Conservation (phyloP, 306 rosid genomes). For the Malus sylvestris region DNA sequence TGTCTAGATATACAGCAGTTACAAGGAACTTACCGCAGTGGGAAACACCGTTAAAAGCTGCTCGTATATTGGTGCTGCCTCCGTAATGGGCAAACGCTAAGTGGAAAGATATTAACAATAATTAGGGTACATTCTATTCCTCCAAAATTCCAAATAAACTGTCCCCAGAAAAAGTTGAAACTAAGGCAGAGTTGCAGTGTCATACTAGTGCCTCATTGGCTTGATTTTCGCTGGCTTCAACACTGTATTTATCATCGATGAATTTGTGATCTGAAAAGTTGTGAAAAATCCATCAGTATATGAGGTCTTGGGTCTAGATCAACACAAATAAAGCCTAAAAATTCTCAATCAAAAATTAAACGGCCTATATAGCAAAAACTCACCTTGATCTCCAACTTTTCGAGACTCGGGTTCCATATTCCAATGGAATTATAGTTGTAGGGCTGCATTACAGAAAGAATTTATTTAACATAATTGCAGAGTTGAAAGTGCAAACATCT, state of each 20-base stretch:
- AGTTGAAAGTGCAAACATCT: background rate
- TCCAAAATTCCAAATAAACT: background rate
- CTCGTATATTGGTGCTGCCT: slow-evolving; percentile 81
- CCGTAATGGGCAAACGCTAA: slow-evolving; percentile 76
- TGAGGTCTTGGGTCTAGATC: too few relatives aligned
- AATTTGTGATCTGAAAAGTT: background rate
- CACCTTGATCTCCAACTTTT: background rate
- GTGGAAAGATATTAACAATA: background rate
- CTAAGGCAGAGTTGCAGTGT: background rate
- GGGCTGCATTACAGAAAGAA: background rate
- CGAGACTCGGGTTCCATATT: background rate
- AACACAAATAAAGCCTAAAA: background rate
- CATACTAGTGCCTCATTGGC: slow-evolving; percentile 10
- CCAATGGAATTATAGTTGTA: background rate
- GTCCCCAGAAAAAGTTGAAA: background rate
- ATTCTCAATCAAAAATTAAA: background rate
- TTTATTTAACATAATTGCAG: background rate
- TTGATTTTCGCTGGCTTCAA: slow-evolving; percentile 5
- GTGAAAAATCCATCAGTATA: too few relatives aligned
- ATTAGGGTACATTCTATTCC: background rate
- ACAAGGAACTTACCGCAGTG: slow-evolving; percentile 63
- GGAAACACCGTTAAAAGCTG: slow-evolving; percentile 73
- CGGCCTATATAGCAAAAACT: background rate
- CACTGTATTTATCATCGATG: slow-evolving; percentile 2
- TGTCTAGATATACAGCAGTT: background rate